These are phyloP conservation scores for Bullera alba DNA, from an alignment of 768 basidiomycete species.

Conservation along the genomic window DNA sequence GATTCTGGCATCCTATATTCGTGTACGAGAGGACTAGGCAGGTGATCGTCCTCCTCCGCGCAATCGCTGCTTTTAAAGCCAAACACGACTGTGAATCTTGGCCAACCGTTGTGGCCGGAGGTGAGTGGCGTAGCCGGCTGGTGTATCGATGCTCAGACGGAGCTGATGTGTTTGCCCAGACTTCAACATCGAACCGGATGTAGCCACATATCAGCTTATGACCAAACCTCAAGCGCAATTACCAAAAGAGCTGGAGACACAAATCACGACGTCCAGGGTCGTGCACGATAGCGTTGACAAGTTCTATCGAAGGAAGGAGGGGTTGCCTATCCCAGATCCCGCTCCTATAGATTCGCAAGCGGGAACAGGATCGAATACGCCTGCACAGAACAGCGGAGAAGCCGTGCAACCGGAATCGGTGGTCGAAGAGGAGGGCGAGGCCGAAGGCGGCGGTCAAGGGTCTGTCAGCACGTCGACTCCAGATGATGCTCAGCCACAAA, in stretches of 20 bases:
- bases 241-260: constrained; percentile 53
- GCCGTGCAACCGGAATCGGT: background rate
- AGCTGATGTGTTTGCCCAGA: constrained; percentile 51
- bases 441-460: constrained; percentile 30
- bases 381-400: background rate
- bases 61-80: constrained; percentile 56
- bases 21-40: constrained; percentile 81
- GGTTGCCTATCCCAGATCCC: constrained; percentile 8
- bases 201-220: constrained; percentile 73
- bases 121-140: too few relatives aligned
- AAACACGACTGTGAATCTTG: constrained; percentile 52
- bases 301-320: too few relatives aligned
- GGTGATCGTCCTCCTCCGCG: constrained; percentile 63
- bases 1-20: constrained; percentile 89
- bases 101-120: constrained; percentile 79
- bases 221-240: constrained; percentile 54
- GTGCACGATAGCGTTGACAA: constrained; percentile 42
- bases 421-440: constrained; percentile 35
- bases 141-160: background rate
- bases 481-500: constrained; percentile 46
- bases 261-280: constrained; percentile 57
- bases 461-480: constrained; percentile 15
- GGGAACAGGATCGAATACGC: constrained; percentile 8
- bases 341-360: constrained; percentile 16
- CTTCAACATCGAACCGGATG: constrained; percentile 80